phyloP scores from a whole-genome alignment of 176 grass and related monocot genomes.

The Ensete ventricosum region DNA sequence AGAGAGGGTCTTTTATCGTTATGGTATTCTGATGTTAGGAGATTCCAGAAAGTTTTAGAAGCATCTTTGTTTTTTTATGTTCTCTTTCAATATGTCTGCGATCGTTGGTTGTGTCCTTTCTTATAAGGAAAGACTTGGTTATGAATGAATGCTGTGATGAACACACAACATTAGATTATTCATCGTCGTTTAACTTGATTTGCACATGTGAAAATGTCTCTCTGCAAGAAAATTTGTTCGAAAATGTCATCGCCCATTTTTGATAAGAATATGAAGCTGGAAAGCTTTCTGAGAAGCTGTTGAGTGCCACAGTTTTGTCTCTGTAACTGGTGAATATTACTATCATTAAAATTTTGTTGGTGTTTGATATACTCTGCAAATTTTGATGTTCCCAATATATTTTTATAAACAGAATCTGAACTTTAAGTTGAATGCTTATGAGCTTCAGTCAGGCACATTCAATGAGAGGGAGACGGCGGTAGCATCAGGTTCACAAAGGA shows the following conservation, averaged over 20 bases:
- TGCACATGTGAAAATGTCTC: neutral
- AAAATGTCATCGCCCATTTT: neutral
- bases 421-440: conserved; percentile 22
- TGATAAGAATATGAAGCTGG: too few species aligned
- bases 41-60: too few species aligned
- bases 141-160: too few species aligned
- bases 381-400: neutral
- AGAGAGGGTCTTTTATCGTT: too few species aligned
- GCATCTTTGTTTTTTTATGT: too few species aligned
- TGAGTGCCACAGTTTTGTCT: neutral
- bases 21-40: too few species aligned
- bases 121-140: too few species aligned
- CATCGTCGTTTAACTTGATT: neutral
- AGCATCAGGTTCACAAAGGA: conserved; percentile 28
- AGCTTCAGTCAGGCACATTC: conserved; percentile 17
- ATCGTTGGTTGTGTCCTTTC: too few species aligned
- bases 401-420: conserved; percentile 2
- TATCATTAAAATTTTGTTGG: neutral
- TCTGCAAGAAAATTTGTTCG: neutral
- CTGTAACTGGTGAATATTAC: neutral
- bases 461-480: neutral
- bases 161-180: neutral
- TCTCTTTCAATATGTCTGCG: too few species aligned
- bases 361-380: too few species aligned
- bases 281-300: too few species aligned